Percentiles rank a stretch among this genome's conserved stretches.
These are phyloP conservation scores for Eimeria acervulina DNA, from an alignment of 169 alveolate genomes.

Conservation along the genomic window DNA sequence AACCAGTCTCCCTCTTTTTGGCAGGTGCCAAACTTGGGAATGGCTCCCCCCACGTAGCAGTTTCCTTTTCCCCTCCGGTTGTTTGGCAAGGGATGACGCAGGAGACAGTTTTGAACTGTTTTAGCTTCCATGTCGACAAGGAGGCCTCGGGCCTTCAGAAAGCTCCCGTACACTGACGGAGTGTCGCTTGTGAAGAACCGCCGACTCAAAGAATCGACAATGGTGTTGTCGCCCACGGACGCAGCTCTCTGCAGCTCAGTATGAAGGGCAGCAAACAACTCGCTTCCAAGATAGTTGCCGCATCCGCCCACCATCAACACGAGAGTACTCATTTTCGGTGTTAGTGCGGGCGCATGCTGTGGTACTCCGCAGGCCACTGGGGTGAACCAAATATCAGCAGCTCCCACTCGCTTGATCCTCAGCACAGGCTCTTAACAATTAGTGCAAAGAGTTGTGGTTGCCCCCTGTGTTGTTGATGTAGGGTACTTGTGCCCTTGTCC, in stretches of 20 bases:
- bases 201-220: neutral
- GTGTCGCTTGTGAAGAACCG: slow-evolving; percentile 17
- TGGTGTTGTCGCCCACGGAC: neutral
- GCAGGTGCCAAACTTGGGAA: neutral
- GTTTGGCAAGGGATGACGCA: slow-evolving; percentile 9
- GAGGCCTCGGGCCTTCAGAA: slow-evolving; percentile 48
- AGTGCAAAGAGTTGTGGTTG: neutral
- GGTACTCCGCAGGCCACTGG: neutral
- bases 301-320: slow-evolving; percentile 77
- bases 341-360: neutral
- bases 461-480: neutral
- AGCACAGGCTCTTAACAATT: neutral
- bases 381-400: neutral
- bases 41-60: neutral
- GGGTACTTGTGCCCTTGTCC: neutral
- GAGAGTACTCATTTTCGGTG: slow-evolving; percentile 31
- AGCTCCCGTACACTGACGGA: neutral
- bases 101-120: slow-evolving; percentile 69
- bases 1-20: slow-evolving; percentile 28
- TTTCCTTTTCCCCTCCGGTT: neutral
- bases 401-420: neutral
- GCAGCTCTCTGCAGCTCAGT: slow-evolving; percentile 34
- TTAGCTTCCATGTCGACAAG: slow-evolving; percentile 75
- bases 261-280: slow-evolving; percentile 48
- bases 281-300: slow-evolving; percentile 71